These are phyloP conservation scores for Neckera pumila DNA, from an alignment of 225 moss, liverwort and hornwort genomes.

Conservation along the genomic window DNA sequence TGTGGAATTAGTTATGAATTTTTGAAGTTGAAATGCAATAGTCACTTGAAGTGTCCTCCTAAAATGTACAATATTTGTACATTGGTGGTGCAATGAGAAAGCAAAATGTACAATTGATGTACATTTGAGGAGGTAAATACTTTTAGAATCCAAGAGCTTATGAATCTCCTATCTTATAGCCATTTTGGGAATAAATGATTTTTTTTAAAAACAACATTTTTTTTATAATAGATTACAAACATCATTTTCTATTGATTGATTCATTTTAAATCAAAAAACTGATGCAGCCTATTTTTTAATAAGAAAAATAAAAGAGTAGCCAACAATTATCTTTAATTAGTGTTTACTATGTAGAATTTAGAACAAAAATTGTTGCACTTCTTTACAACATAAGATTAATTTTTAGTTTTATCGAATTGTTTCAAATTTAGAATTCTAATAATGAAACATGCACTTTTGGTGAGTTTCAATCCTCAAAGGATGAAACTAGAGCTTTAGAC, in stretches of 20 bases:
- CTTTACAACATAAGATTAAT: not conserved
- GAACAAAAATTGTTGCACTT: not conserved
- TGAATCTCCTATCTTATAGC: not conserved
- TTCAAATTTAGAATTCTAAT: not conserved
- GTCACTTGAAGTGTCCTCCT: not conserved
- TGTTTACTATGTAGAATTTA: not conserved
- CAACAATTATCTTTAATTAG: not conserved
- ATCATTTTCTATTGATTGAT: not conserved
- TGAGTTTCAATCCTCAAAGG: not conserved
- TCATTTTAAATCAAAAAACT: not conserved
- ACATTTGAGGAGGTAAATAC: not conserved
- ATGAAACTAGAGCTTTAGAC: not conserved
- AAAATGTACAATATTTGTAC: not conserved
- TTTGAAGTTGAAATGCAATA: fast-evolving
- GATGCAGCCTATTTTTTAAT: not conserved
- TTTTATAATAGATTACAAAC: not conserved
- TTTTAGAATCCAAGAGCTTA: fast-evolving
- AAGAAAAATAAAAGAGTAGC: not conserved
- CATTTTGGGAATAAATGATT: not conserved
- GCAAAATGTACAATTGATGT: not conserved
- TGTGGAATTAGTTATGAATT: not conserved
- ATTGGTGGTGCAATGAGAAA: not conserved
- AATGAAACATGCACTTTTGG: not conserved
- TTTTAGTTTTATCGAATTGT: not conserved
- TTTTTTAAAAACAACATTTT: not conserved